Conservation (phyloP, 768 basidiomycete species). For the Tephrocybe sp. region DNA sequence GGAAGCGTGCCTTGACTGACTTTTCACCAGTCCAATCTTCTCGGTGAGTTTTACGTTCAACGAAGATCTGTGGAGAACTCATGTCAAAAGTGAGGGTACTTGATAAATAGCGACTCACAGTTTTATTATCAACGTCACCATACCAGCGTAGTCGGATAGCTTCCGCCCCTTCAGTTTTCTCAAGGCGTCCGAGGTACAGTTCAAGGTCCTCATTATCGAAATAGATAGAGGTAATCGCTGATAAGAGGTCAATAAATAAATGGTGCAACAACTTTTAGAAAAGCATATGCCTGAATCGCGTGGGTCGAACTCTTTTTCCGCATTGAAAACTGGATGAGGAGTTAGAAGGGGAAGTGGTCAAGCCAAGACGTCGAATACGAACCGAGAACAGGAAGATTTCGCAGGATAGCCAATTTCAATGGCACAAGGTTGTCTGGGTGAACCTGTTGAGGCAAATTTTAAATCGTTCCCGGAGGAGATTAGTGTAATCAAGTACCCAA, state of each 20-base stretch:
- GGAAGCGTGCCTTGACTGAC: constrained; percentile 95
- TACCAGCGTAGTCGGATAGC: constrained; percentile 98
- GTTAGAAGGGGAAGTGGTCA: neutral
- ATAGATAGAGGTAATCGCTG: constrained; percentile 95
- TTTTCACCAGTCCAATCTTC: constrained; percentile 99
- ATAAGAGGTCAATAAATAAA: neutral
- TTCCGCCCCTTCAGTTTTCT: constrained; percentile 98
- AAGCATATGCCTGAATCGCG: constrained; percentile 67
- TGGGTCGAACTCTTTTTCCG: constrained; percentile 87
- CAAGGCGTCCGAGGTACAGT: constrained; percentile 91
- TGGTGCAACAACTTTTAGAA: neutral
- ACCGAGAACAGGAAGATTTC: constrained; percentile 94
- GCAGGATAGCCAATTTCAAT: constrained; percentile 88
- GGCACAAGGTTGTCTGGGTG: constrained; percentile 95
- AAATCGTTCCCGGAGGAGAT: neutral
- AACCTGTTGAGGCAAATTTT: constrained; percentile 35
- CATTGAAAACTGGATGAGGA: constrained; percentile 71
- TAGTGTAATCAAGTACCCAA: constrained; percentile 64
- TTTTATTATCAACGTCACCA: constrained; percentile 80
- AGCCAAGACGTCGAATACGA: neutral
- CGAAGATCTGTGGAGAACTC: constrained; percentile 57
- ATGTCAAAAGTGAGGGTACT: neutral
- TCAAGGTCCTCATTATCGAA: constrained; percentile 96
- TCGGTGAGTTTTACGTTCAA: constrained; percentile 88
- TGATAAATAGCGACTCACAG: constrained; percentile 42